Conservation (phyloP, 805 yeast genomes). For the Scheffersomyces coipomensis region DNA sequence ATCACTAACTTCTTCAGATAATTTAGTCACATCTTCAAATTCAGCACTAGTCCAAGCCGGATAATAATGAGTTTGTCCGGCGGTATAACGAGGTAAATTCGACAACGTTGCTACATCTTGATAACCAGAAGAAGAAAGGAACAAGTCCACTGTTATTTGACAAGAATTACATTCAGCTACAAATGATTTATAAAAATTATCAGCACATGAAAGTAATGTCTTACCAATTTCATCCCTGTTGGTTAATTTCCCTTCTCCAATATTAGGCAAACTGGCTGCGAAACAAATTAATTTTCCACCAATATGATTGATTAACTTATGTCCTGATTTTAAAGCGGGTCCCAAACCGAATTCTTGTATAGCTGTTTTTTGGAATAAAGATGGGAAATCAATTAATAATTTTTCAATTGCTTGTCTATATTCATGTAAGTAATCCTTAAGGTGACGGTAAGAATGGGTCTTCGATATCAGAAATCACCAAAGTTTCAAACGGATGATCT, state of each 20-base stretch:
- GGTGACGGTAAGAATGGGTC: slow-evolving; percentile 94
- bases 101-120: slow-evolving; percentile 94
- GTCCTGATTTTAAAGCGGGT: slow-evolving; percentile 87
- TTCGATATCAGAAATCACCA: slow-evolving; percentile 87
- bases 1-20: slow-evolving; percentile 81
- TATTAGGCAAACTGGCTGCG: slow-evolving; percentile 77
- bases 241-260: slow-evolving; percentile 79
- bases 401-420: slow-evolving; percentile 74
- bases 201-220: slow-evolving; percentile 68
- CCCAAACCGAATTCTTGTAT: slow-evolving; percentile 79
- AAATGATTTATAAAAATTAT: slow-evolving; percentile 86
- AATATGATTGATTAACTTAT: slow-evolving; percentile 65
- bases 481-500: slow-evolving; percentile 61
- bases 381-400: slow-evolving; percentile 65
- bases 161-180: slow-evolving; percentile 94
- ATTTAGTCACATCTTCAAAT: slow-evolving; percentile 80
- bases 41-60: slow-evolving; percentile 91
- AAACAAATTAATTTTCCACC: slow-evolving; percentile 91
- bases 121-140: slow-evolving; percentile 77
- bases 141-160: slow-evolving; percentile 92
- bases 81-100: slow-evolving; percentile 87
- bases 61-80: slow-evolving; percentile 94
- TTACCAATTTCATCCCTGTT: slow-evolving; percentile 76
- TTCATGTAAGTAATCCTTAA: slow-evolving; percentile 63
- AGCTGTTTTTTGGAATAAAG: slow-evolving; percentile 64